phyloP scores from a whole-genome alignment of 1,139 yeast species.

The Taphrina communis region DNA sequence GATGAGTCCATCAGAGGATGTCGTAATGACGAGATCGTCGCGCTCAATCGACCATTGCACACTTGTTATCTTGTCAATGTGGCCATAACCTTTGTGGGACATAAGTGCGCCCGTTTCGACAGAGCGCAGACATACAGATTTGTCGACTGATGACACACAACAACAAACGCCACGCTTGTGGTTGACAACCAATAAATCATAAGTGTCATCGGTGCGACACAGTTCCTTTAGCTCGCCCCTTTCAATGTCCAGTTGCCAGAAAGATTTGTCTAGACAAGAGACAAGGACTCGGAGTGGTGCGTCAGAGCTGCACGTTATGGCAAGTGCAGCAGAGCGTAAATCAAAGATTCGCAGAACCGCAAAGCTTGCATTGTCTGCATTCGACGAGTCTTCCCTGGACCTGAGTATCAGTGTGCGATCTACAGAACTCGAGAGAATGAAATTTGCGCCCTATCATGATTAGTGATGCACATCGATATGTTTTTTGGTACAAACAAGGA shows the following conservation, averaged over 20 bases:
- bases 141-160: conserved; percentile 25
- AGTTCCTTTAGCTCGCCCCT: conserved; percentile 15
- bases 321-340: conserved; percentile 4
- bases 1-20: conserved; percentile 22
- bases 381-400: neutral
- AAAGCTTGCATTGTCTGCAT: neutral
- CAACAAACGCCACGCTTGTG: neutral
- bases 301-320: conserved; percentile 4
- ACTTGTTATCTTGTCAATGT: conserved; percentile 21
- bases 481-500: conserved; percentile 1
- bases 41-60: conserved; percentile 20
- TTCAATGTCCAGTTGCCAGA: conserved; percentile 9
- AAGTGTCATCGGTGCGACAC: conserved; percentile 18
- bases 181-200: conserved; percentile 19
- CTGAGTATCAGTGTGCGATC: conserved; percentile 22
- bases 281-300: conserved; percentile 13
- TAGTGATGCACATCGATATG: neutral
- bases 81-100: conserved; percentile 27
- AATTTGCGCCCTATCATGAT: neutral
- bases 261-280: conserved; percentile 14
- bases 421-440: conserved; percentile 14
- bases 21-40: conserved; percentile 13
- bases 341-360: conserved; percentile 3
- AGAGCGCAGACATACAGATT: conserved; percentile 24
- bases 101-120: conserved; percentile 8